phyloP scores from a whole-genome alignment of 2,329 filamentous ascomycete genomes.

The Pyrenochaeta sp. region DNA sequence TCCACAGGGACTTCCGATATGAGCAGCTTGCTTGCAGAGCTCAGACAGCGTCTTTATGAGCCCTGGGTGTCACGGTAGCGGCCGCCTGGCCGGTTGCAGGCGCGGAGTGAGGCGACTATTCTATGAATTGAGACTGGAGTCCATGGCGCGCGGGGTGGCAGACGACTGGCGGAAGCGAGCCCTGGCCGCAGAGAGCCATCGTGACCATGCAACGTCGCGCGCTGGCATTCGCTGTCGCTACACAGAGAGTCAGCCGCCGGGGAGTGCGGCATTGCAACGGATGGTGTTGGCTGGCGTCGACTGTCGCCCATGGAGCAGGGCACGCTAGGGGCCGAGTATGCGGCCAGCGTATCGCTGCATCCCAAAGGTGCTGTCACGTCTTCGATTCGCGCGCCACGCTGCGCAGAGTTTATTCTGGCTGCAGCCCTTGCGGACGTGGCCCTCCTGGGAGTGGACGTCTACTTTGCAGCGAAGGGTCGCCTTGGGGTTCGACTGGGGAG shows the following conservation, averaged over 20 bases:
- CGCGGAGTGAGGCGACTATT: constrained; percentile 38
- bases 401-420: constrained; percentile 19
- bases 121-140: constrained; percentile 18
- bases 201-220: constrained; percentile 40
- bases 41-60: constrained; percentile 14
- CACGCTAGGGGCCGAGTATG: constrained; percentile 38
- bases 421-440: constrained; percentile 43
- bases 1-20: constrained; percentile 33
- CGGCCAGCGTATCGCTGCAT: constrained; percentile 46
- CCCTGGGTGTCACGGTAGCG: constrained; percentile 1
- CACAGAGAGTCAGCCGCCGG: constrained; percentile 23
- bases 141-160: constrained; percentile 27
- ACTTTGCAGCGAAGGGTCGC: background rate
- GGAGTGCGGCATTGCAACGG: constrained; percentile 30
- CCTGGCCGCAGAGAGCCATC: constrained; percentile 32
- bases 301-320: constrained; percentile 44
- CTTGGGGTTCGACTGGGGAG: background rate
- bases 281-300: constrained; percentile 38
- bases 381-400: constrained; percentile 11
- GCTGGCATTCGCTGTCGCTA: constrained; percentile 39
- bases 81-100: constrained; percentile 13
- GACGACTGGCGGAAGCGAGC: constrained; percentile 23
- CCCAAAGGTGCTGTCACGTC: background rate
- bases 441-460: constrained; percentile 37
- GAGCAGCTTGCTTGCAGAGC: constrained; percentile 18